Evolutionary conservation across 768 basidiomycete genomes (phyloP).

Genomic region (Phaeotremella fagi): DNA sequence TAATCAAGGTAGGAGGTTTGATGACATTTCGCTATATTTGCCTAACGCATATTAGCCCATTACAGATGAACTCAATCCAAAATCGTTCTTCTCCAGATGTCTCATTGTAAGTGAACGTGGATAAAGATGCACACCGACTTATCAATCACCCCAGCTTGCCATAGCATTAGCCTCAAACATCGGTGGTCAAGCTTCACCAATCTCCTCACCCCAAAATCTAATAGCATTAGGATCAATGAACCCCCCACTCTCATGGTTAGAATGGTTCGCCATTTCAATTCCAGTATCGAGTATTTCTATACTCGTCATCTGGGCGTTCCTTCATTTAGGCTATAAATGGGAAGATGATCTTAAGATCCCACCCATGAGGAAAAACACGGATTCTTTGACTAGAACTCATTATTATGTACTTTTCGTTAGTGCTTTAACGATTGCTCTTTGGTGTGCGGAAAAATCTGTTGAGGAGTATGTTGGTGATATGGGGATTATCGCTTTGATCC

Average conservation of each 20-base stretch:
- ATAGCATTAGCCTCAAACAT: conserved; percentile 98
- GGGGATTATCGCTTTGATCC: conserved; percentile 93
- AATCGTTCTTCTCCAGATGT: conserved; percentile 79
- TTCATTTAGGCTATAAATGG: conserved; percentile 74
- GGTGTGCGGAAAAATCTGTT: conserved; percentile 80
- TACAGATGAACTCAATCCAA: conserved; percentile 79
- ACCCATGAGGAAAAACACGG: conserved; percentile 74
- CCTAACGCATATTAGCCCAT: conserved; percentile 63
- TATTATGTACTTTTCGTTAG: conserved; percentile 85
- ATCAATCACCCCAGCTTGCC: conserved; percentile 59
- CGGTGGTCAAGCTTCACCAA: conserved; percentile 93
- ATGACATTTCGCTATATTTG: background rate
- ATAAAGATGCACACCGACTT: background rate
- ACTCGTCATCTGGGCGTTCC: conserved; percentile 82
- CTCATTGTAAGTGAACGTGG: conserved; percentile 68
- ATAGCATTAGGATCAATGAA: conserved; percentile 88
- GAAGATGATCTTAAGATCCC: conserved; percentile 67
- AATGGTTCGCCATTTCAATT: conserved; percentile 90
- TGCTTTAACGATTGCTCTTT: conserved; percentile 74
- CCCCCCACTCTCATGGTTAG: conserved; percentile 74
- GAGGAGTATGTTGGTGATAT: conserved; percentile 81
- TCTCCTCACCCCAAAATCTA: conserved; percentile 95
- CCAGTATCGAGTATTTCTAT: conserved; percentile 85
- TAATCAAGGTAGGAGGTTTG: conserved; percentile 67
- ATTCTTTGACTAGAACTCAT: conserved; percentile 75